phyloP scores from a whole-genome alignment of 192 early-diverging fungal genomes.

The Gonapodya sp. region DNA sequence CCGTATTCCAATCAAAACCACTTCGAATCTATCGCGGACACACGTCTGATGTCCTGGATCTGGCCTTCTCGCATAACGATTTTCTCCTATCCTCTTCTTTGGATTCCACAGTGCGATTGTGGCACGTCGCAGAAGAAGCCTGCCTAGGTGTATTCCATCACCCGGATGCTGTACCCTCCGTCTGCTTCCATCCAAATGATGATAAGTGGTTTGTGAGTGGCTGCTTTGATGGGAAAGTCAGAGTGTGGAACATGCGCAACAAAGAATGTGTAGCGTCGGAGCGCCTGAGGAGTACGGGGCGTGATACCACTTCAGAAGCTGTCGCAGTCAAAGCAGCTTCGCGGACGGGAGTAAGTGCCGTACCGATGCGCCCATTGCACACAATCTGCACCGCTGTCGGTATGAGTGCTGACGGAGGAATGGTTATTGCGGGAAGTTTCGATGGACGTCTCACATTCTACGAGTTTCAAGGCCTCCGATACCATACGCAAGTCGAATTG shows the following conservation, averaged over 20 bases:
- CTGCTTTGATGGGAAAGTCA: constrained; percentile 12
- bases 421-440: constrained; percentile 11
- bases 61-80: constrained; percentile 11
- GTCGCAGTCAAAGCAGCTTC: not conserved
- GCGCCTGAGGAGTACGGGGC: not conserved
- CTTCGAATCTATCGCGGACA: constrained; percentile 11
- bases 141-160: constrained; percentile 11
- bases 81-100: constrained; percentile 11
- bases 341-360: not conserved
- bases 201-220: constrained; percentile 13
- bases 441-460: constrained; percentile 11
- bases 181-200: constrained; percentile 14
- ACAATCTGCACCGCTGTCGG: constrained; percentile 5
- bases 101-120: constrained; percentile 8
- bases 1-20: constrained; percentile 11
- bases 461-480: constrained; percentile 11
- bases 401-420: constrained; percentile 8
- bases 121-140: constrained; percentile 9
- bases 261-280: constrained; percentile 11
- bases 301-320: not conserved
- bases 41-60: constrained; percentile 10
- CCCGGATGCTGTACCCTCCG: constrained; percentile 8
- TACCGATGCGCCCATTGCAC: not conserved
- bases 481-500: constrained; percentile 9
- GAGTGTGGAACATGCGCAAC: not conserved